These are phyloP conservation scores for Phaffomyces opuntiae DNA, from an alignment of 805 yeast genomes.

Conservation along the genomic window DNA sequence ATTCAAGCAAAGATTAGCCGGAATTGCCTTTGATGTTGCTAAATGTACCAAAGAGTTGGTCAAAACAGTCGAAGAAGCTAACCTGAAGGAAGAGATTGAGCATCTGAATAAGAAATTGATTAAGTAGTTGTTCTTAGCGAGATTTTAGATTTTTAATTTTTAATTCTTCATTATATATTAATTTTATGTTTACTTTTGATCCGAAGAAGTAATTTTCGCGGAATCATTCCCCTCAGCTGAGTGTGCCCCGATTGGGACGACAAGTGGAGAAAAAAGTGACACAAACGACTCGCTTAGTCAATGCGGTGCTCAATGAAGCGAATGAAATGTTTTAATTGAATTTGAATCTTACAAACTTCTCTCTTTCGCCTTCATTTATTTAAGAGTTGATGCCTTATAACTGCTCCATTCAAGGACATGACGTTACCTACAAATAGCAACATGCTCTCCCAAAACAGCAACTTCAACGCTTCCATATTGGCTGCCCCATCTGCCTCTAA, in stretches of 20 bases:
- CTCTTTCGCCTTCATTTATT: neutral
- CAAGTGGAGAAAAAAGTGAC: conserved; percentile 5
- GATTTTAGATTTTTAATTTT: too few species aligned
- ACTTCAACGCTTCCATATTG: too few species aligned
- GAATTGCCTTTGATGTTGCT: conserved; percentile 93
- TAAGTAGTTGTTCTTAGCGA: conserved; percentile 1
- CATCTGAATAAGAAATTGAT: conserved; percentile 57
- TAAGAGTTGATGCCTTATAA: neutral
- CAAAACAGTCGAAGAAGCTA: conserved; percentile 92
- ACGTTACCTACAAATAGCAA: too few species aligned
- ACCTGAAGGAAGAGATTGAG: conserved; percentile 78
- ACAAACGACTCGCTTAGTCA: conserved; percentile 6
- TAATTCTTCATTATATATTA: neutral
- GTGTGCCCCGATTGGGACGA: neutral
- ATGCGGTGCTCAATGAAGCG: conserved; percentile 2
- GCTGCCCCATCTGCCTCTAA: too few species aligned
- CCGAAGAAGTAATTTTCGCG: neutral
- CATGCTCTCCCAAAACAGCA: too few species aligned
- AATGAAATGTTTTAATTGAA: neutral
- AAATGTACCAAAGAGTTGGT: conserved; percentile 94
- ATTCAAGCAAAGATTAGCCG: conserved; percentile 90
- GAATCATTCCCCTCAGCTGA: conserved; percentile 1
- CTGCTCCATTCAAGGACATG: too few species aligned
- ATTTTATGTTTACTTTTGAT: neutral
- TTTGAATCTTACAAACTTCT: neutral